These are phyloP conservation scores for Tetrapisispora pingtungensis DNA, from an alignment of 805 yeast species.

Conservation along the genomic window DNA sequence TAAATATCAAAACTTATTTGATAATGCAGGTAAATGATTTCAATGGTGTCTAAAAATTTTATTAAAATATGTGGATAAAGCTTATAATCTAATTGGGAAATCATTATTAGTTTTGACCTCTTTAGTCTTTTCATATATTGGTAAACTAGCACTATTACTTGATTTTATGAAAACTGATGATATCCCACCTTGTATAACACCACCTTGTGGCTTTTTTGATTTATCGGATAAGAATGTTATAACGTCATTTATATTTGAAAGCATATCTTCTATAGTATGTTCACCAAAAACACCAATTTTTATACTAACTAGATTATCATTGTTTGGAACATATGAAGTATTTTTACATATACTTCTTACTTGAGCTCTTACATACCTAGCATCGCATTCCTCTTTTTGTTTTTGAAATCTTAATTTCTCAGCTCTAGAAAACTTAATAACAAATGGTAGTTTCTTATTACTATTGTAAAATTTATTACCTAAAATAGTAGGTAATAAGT, in stretches of 20 bases:
- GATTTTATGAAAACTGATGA: slow-evolving; percentile 55
- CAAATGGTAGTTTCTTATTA: slow-evolving; percentile 56
- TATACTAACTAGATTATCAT: slow-evolving; percentile 51
- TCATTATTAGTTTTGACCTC: not conserved
- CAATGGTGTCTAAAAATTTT: no score
- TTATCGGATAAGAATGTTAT: slow-evolving; percentile 39
- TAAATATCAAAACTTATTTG: no score
- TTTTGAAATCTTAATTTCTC: slow-evolving; percentile 31
- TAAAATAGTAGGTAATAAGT: slow-evolving; percentile 46
- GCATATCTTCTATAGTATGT: slow-evolving; percentile 20
- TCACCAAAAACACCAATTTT: slow-evolving; percentile 40
- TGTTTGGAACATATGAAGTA: slow-evolving; percentile 51
- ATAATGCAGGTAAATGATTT: no score
- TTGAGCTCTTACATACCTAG: slow-evolving; percentile 54
- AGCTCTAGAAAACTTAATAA: slow-evolving; percentile 45
- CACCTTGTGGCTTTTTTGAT: slow-evolving; percentile 47
- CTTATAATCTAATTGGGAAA: not conserved
- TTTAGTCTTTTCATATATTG: slow-evolving; percentile 31
- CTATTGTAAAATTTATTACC: slow-evolving; percentile 54
- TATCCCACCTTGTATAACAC: slow-evolving; percentile 37
- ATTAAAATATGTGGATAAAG: no score
- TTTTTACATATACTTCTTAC: slow-evolving; percentile 53
- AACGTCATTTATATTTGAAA: slow-evolving; percentile 23
- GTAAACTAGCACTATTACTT: slow-evolving; percentile 56
- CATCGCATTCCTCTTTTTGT: slow-evolving; percentile 54